Evolutionary conservation across 371 early-diverging fungal species (phyloP), one percentile per base, ranked within the genome.

Genomic region (Neoconidiobolus thromboides): DNA sequence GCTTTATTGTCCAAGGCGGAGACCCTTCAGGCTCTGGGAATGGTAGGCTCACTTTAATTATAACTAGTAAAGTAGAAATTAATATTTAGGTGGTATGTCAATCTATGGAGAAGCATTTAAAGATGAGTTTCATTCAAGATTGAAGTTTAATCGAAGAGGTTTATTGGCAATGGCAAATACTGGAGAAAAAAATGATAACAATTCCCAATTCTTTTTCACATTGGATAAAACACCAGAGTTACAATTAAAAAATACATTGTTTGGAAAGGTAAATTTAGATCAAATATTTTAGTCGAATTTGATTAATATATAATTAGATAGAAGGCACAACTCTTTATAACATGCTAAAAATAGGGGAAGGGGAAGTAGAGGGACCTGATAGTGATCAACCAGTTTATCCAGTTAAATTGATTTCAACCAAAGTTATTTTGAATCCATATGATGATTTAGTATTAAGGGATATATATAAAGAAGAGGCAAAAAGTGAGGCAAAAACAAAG

Each of bases 1-100:
- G 74, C 44, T 94, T 94, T 62, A 87, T 94, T 66, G 79, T 96
- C 2, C 99, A 99, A 68, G 93, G 94, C 26, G 99, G 99, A 55
- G 99, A 98, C 71, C 93, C 98, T 1, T 88, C 87, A 1, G 88
- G 86, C 0, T 86, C 86, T 2, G 87, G 90, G 0, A 65, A 73
- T 53, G 78, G 77, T 73, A 76, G 58, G 41, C 12, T n/a, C 51
- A 15, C 50, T 46, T n/a, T 60, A 55, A 26, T 15, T 37, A 46
- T 43, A 3, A 48, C 40, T 36, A 12, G 15, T 44, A 52, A 50
- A 42, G 2, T 41, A 7, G 49, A 15, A 38, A 40, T 53, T 7
- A 7, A n/a, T 48, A 46, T 50, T 10, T 62, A 70, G 95, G 96
- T 55, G 96, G 96, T 4, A 91, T 90, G 62, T 89, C 91, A 7